A percentile compares a stretch with the other conserved stretches of the same genome.
Evolutionary conservation across 352 stramenopile genomes (phyloP).

Genomic region (Phytophthora foliorum): DNA sequence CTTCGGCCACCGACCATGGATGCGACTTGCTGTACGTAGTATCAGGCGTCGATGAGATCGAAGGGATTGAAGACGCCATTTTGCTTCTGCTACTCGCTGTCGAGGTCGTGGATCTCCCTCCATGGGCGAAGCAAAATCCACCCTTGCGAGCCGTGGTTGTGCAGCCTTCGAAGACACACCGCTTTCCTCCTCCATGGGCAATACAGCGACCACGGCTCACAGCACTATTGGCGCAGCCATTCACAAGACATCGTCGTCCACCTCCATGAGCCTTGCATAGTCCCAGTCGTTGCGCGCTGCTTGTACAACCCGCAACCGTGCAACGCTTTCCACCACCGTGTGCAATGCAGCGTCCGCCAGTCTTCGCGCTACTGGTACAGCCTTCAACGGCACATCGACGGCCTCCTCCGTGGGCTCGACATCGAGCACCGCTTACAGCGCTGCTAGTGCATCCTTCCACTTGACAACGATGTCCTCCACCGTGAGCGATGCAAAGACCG

Average conservation of each 20-base stretch:
- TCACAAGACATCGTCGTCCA: constrained; percentile 75
- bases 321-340: constrained; percentile 88
- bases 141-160: constrained; percentile 83
- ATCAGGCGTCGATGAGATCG: constrained; percentile 17
- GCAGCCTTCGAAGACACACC: constrained; percentile 78
- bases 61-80: constrained; percentile 11
- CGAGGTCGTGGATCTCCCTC: constrained; percentile 46
- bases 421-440: constrained; percentile 83
- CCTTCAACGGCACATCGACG: constrained; percentile 77
- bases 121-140: constrained; percentile 87
- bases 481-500: constrained; percentile 85
- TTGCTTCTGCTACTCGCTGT: constrained; percentile 27
- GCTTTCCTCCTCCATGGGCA: constrained; percentile 84
- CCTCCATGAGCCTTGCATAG: constrained; percentile 90
- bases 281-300: constrained; percentile 84
- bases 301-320: constrained; percentile 73
- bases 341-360: constrained; percentile 84
- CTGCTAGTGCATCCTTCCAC: constrained; percentile 78
- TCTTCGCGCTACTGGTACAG: constrained; percentile 87
- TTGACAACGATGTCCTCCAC: constrained; percentile 85
- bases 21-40: constrained; percentile 16
- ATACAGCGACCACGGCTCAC: constrained; percentile 89
- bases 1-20: constrained; percentile 22
- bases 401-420: constrained; percentile 82
- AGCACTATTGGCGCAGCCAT: constrained; percentile 78